Evolutionary conservation across 2,329 filamentous ascomycete species (phyloP).

Genomic region (Fusarium nisikadoi): DNA sequence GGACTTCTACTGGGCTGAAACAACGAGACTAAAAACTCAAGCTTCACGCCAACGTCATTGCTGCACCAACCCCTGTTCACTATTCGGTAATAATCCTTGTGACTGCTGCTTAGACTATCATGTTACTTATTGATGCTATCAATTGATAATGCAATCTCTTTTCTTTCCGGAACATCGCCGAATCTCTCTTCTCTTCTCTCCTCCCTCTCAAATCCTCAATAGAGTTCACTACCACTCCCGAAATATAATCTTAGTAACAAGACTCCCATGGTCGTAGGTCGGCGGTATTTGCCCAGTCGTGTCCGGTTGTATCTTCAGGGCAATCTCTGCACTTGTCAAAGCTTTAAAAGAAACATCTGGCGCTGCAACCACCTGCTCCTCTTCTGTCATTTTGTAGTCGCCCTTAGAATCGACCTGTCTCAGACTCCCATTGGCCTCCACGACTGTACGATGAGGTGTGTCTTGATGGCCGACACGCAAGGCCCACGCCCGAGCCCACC

Average conservation of each 20-base stretch:
- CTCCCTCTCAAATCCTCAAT: conserved; percentile 18
- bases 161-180: conserved; percentile 24
- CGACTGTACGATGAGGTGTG: conserved; percentile 27
- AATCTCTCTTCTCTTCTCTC: conserved; percentile 4
- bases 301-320: conserved; percentile 1
- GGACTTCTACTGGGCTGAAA: conserved; percentile 28
- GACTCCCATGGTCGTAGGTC: conserved; percentile 25
- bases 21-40: conserved; percentile 24
- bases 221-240: conserved; percentile 53
- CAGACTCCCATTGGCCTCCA: conserved; percentile 49
- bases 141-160: conserved; percentile 29
- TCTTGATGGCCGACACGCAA: conserved; percentile 41
- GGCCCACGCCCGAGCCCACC: conserved; percentile 49
- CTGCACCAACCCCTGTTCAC: conserved; percentile 23
- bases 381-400: conserved; percentile 45
- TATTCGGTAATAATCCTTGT: conserved; percentile 37
- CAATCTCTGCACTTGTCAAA: background rate
- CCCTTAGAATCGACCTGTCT: conserved; percentile 47
- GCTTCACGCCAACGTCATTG: conserved; percentile 35
- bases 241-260: conserved; percentile 42
- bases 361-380: background rate
- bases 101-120: conserved; percentile 12
- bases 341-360: conserved; percentile 14
- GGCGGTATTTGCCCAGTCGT: conserved; percentile 1
- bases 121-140: conserved; percentile 37